phyloP scores from a whole-genome alignment of 345 rosid species.

The Excoecaria agallocha region DNA sequence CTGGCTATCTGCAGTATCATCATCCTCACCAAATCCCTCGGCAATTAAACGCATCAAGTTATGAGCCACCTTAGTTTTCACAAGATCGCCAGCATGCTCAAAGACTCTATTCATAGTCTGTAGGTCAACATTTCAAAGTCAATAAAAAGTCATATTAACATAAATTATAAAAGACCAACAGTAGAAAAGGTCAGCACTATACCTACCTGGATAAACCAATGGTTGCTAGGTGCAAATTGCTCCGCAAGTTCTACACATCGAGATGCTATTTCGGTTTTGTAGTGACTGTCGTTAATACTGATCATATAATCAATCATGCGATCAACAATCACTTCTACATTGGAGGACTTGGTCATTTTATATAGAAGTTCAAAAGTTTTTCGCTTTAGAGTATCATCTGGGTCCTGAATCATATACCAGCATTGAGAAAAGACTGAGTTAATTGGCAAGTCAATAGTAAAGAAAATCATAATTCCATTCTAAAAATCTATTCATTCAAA shows the following conservation, averaged over 20 bases:
- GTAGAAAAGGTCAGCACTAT: slow-evolving; percentile 11
- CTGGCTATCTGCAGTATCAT: slow-evolving; percentile 78
- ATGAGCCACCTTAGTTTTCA: slow-evolving; percentile 90
- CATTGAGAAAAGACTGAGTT: slow-evolving; percentile 5
- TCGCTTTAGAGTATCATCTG: slow-evolving; percentile 95
- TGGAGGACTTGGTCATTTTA: slow-evolving; percentile 95
- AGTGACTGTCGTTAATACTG: slow-evolving; percentile 86
- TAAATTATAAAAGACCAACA: neutral
- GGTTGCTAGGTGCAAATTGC: slow-evolving; percentile 98
- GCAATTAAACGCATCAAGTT: slow-evolving; percentile 94
- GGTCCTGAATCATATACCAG: slow-evolving; percentile 60
- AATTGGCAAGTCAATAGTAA: neutral
- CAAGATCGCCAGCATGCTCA: slow-evolving; percentile 97
- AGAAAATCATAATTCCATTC: neutral
- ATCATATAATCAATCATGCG: slow-evolving; percentile 99
- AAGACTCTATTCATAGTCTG: slow-evolving; percentile 96
- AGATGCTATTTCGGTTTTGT: slow-evolving; percentile 96
- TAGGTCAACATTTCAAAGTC: slow-evolving; percentile 19
- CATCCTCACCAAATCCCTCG: slow-evolving; percentile 96
- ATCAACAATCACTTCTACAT: slow-evolving; percentile 96
- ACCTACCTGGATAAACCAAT: slow-evolving; percentile 94
- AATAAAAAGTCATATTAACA: slow-evolving; percentile 21
- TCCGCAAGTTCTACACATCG: slow-evolving; percentile 94
- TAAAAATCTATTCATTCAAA: slow-evolving; percentile 1
- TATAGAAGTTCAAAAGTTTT: slow-evolving; percentile 90